Conservation (phyloP, 2,329 filamentous ascomycete genomes). For the Chalaropsis thielavioides region DNA sequence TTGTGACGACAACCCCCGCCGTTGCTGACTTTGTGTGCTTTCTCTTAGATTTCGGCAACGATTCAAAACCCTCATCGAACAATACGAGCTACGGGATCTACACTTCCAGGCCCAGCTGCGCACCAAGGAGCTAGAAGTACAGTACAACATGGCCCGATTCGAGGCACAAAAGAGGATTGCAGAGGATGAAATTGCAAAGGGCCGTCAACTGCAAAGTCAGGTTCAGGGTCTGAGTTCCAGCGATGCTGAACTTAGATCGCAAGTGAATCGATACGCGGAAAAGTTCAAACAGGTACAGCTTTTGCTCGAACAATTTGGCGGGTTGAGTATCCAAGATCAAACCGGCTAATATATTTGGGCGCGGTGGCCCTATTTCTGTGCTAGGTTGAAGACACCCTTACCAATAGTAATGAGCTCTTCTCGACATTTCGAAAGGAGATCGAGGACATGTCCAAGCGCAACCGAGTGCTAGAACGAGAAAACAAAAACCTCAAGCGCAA, state of each 20-base stretch:
- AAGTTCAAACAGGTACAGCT: slow-evolving; percentile 93
- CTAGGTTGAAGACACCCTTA: slow-evolving; percentile 94
- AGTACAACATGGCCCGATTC: slow-evolving; percentile 74
- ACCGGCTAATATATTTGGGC: slow-evolving; percentile 8
- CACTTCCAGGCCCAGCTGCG: slow-evolving; percentile 87
- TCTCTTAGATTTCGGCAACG: slow-evolving; percentile 56
- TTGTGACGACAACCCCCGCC: not conserved
- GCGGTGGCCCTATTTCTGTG: not conserved
- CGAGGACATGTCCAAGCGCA: slow-evolving; percentile 99
- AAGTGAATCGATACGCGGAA: slow-evolving; percentile 96
- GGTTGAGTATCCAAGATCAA: not conserved
- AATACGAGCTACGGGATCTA: slow-evolving; percentile 88
- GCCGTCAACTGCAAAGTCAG: slow-evolving; percentile 75
- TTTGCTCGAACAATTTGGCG: slow-evolving; percentile 15
- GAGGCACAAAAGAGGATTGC: slow-evolving; percentile 83
- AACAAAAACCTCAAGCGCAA: slow-evolving; percentile 84
- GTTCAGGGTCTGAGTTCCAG: slow-evolving; percentile 94
- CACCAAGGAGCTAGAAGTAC: slow-evolving; percentile 89
- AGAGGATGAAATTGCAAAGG: slow-evolving; percentile 65
- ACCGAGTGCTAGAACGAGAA: slow-evolving; percentile 90
- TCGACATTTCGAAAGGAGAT: slow-evolving; percentile 96
- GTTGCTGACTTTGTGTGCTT: slow-evolving; percentile 17
- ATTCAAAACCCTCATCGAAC: slow-evolving; percentile 93
- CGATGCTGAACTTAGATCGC: slow-evolving; percentile 80
- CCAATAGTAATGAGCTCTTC: slow-evolving; percentile 96